phyloP scores from a whole-genome alignment of 2,329 filamentous ascomycete genomes.

The Aspergillus sp. region DNA sequence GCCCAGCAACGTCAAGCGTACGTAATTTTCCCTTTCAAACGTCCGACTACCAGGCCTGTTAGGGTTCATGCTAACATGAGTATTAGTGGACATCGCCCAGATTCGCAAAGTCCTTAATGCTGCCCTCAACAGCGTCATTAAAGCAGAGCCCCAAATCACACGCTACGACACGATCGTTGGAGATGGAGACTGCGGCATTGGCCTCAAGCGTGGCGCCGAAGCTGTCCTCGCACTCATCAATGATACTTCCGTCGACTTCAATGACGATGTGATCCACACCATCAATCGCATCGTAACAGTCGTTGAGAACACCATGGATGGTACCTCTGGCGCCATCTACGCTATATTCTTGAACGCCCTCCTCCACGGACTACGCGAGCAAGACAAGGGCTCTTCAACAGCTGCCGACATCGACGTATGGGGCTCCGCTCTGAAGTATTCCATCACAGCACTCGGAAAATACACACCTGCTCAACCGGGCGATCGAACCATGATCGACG shows the following conservation, averaged over 20 bases:
- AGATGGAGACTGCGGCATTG: slow-evolving; percentile 87
- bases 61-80: slow-evolving; percentile 14
- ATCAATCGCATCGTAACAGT: slow-evolving; percentile 61
- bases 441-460: slow-evolving; percentile 68
- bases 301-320: slow-evolving; percentile 71
- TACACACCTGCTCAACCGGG: slow-evolving; percentile 90
- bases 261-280: slow-evolving; percentile 60
- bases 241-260: slow-evolving; percentile 41
- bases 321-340: slow-evolving; percentile 73
- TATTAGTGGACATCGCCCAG: slow-evolving; percentile 49
- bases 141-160: slow-evolving; percentile 65
- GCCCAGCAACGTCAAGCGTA: slow-evolving; percentile 55
- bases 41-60: neutral
- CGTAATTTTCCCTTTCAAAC: slow-evolving; percentile 21
- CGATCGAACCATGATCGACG: slow-evolving; percentile 88
- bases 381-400: slow-evolving; percentile 47
- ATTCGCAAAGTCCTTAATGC: slow-evolving; percentile 55
- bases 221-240: slow-evolving; percentile 48
- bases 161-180: slow-evolving; percentile 77
- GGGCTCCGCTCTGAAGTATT: slow-evolving; percentile 69
- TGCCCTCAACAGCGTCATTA: slow-evolving; percentile 60
- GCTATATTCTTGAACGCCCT: slow-evolving; percentile 91
- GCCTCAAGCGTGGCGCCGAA: slow-evolving; percentile 83
- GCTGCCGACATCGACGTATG: slow-evolving; percentile 54
- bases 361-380: slow-evolving; percentile 63